Base-by-base conservation (phyloP, 108 stramenopile genomes). In the Schizochytrium sp. region DNA sequence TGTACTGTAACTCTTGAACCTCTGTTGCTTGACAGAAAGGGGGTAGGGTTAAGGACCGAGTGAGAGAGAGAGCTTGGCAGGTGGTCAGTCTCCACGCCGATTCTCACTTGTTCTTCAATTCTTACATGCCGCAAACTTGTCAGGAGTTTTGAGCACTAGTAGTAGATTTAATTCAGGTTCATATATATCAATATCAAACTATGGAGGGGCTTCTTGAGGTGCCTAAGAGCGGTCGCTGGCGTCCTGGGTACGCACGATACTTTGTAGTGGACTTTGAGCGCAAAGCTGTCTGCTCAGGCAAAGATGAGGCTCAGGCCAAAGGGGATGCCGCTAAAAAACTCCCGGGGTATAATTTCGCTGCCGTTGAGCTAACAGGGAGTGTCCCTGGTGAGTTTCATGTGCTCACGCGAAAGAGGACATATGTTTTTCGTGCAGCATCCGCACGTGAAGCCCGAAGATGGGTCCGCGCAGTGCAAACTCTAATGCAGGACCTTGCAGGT, bases 151-250 rank as follows among this genome's bases (percentile, higher is more conserved):
- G 28, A 28, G 28, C 28, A 28, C 28, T 28, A 28, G 28, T 28
- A 28, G 28, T 28, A 28, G 28, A 28, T 28, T 28, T 28, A 28
- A 28, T 28, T 28, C 28, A 28, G 28, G 28, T 28, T 28, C 28
- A 28, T 28, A 28, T 28, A 28, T 28, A 28, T 28, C 28, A 28
- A 28, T 28, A 28, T 28, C 19, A 8, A 38, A 8, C 64, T 38
- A 83, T 83, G 76, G 76, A 83, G 28, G 76, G 76, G 50, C 55
- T 83, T 83, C 76, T 83, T 10, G 50, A 50, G 15, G 76, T 83
- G 50, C 76, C 76, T 38, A 83, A 2, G 53, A 17, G 5, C 2
- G 76, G 76, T 53, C 10, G 53, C 15, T 83, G 76, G 76, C 49
- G 28, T 13, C 50, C 10, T 28, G 53, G 76, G 50, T 5, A 83